Evolutionary conservation across 2,329 filamentous ascomycete genomes (phyloP), one percentile per base, ranked within the genome.

Genomic region (Basipetospora sp.): DNA sequence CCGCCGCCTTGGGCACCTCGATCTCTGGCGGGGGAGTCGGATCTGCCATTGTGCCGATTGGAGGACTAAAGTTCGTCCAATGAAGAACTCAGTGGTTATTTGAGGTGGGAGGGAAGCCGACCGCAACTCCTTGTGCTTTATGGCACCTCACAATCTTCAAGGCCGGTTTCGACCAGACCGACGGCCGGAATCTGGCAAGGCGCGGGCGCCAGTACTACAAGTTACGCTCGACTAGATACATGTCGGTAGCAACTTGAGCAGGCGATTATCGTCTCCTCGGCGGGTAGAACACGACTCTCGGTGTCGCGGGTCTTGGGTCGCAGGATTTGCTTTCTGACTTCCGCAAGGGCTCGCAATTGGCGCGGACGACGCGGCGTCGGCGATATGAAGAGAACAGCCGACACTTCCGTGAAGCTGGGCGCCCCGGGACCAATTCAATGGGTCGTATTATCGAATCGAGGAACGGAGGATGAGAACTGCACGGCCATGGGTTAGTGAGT

Each of bases 181-280:
- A 11, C 11, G 22, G 22, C 11, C 22, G 22, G 6, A 11, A 54
- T 60, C 60, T 58, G 62, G 63, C 62, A 55, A 54, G 30, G 36
- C 36, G 36, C 36, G 51, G 51, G 47, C 53, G 62, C 63, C 63
- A 63, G 57, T 57, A 61, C 63, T 65, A 67, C 50, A 63, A 54
- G 49, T 50, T 50, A 50, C 53, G 54, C 53, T 54, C 50, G 53
- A 50, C 51, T 51, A 54, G 49, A 64, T 59, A 63, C 63, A 67
- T 67, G 61, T 62, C 63, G 36, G 25, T 28, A 19, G 20, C 16
- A 16, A 27, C 17, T 18, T 16, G 48, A 35, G 25, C 29, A 42
- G 41, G 31, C 26, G 30, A 39, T 31, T 25, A 31, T 20, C 15
- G 6, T 16, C 6, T 39, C 15, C 30, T 39, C 30, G n/a, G 19